These are phyloP conservation scores for Zymoseptoria brevis DNA, from an alignment of 2,329 filamentous ascomycete genomes.

Conservation along the genomic window DNA sequence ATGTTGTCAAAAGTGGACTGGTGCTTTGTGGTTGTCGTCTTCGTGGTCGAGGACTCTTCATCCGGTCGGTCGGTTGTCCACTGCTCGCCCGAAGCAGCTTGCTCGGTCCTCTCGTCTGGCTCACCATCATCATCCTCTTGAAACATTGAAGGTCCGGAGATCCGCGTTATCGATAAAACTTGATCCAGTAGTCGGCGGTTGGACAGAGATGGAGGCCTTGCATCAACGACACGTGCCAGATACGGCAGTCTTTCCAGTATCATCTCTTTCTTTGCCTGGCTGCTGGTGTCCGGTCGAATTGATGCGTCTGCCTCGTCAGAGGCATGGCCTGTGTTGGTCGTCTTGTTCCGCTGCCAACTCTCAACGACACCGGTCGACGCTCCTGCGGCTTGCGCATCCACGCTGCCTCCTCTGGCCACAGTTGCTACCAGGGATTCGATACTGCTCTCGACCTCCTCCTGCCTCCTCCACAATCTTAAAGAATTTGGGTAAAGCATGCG, in stretches of 20 bases:
- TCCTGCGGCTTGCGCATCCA: constrained; percentile 38
- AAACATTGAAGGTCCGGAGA: constrained; percentile 28
- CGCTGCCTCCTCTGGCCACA: constrained; percentile 30
- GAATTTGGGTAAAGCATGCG: constrained; percentile 91
- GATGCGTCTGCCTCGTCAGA: background rate
- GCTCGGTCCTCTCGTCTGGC: constrained; percentile 13
- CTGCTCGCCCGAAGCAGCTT: constrained; percentile 23
- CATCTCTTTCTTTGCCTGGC: constrained; percentile 59
- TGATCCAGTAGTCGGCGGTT: constrained; percentile 46
- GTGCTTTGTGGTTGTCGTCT: constrained; percentile 9
- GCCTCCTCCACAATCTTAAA: constrained; percentile 72
- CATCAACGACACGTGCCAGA: constrained; percentile 56
- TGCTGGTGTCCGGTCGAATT: constrained; percentile 8
- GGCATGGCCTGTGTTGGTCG: constrained; percentile 2
- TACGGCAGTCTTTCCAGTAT: constrained; percentile 83
- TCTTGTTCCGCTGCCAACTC: constrained; percentile 16
- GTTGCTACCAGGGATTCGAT: constrained; percentile 55
- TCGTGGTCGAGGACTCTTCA: constrained; percentile 9
- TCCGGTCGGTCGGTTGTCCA: constrained; percentile 39
- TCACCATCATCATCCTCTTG: constrained; percentile 24
- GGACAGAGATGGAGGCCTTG: constrained; percentile 16
- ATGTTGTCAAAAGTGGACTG: constrained; percentile 13
- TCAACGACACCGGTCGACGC: constrained; percentile 12
- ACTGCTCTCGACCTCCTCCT: constrained; percentile 70
- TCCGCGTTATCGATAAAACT: constrained; percentile 59